phyloP scores from a whole-genome alignment of 2,329 filamentous ascomycete genomes.

The Pezicula rhizophila region DNA sequence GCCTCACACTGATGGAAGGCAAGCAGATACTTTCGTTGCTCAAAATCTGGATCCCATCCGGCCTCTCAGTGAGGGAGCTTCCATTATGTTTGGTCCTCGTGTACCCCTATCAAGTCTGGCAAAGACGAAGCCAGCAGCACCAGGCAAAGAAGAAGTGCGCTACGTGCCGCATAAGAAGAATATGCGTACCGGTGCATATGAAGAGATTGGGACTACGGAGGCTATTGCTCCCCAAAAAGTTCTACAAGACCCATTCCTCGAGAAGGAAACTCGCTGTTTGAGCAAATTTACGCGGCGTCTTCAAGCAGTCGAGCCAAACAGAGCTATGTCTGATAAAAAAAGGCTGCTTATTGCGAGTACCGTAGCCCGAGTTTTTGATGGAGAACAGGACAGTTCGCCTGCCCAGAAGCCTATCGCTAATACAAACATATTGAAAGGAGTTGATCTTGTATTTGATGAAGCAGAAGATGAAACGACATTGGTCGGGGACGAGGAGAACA shows the following conservation, averaged over 20 bases:
- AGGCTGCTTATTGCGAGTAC: neutral
- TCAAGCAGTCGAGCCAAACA: neutral
- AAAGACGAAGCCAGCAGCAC: slow-evolving; percentile 19
- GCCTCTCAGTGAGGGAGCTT: slow-evolving; percentile 1
- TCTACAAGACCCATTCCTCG: slow-evolving; percentile 22
- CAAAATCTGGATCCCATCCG: neutral
- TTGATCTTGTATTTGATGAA: neutral
- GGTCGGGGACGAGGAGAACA: slow-evolving; percentile 9
- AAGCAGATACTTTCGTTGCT: neutral
- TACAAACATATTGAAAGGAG: neutral
- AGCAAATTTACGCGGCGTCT: slow-evolving; percentile 18
- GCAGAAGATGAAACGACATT: slow-evolving; percentile 16
- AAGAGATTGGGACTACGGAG: slow-evolving; percentile 14
- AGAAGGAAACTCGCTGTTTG: slow-evolving; percentile 6
- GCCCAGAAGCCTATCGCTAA: neutral
- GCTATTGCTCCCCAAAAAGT: slow-evolving; percentile 13
- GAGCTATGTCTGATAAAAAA: neutral
- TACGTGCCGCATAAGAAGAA: slow-evolving; percentile 24
- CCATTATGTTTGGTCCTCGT: slow-evolving; percentile 15
- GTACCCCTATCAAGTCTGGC: slow-evolving; percentile 12
- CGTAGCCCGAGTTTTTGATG: neutral
- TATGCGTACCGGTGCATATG: slow-evolving; percentile 14
- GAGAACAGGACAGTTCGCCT: neutral
- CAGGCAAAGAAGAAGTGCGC: slow-evolving; percentile 13
- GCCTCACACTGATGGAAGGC: neutral